Base-by-base conservation (phyloP, 192 early-diverging fungal species). In the Coemansia sp. region DNA sequence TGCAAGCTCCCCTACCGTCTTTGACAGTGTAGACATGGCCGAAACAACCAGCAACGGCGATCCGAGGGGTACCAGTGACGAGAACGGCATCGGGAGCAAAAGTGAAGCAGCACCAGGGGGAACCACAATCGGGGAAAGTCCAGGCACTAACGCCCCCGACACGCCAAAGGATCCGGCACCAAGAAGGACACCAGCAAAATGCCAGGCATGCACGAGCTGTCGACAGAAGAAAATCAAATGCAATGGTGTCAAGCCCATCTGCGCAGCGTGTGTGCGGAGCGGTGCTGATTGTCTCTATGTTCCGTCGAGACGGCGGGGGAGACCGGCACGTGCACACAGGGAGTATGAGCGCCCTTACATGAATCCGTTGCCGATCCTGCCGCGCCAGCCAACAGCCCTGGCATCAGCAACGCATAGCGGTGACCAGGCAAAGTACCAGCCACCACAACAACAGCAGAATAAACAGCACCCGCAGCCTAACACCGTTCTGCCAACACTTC, bases 221-320 rank as follows among this genome's bases (percentile, higher is more conserved):
- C 73, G 84, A 42, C 79, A 76, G 45, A 85, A 85, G 65, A 85
- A 85, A 54, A 77, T 85, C 47, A 68, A 70, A 45, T 85, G 84
- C 55, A 80, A 85, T 59, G 84, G 84, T 47, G 63, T 48, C 41
- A 81, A 78, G 67, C 84, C 84, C 11, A 59, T 48, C n/a, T 85
- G 84, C 55, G 67, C 79, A 11, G 80, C 80, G 11, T 85, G 84
- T 65, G 18, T 66, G 36, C 64, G 74, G 32, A 74, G 68, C 57
- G 66, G 65, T 42, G 45, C 73, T 39, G 76, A 78, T 22, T 85
- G 84, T 67, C 68, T 69, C 40, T 83, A 83, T 60, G 81, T 83
- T 55, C 81, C 76, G 16, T 83, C 81, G 49, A 62, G 81, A 21
- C 72, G 81, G 49, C 72, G 81, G 40, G 81, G 81, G 10, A 68